Evolutionary conservation across 352 stramenopile species (phyloP).

Genomic region (Phytophthora hibernalis): DNA sequence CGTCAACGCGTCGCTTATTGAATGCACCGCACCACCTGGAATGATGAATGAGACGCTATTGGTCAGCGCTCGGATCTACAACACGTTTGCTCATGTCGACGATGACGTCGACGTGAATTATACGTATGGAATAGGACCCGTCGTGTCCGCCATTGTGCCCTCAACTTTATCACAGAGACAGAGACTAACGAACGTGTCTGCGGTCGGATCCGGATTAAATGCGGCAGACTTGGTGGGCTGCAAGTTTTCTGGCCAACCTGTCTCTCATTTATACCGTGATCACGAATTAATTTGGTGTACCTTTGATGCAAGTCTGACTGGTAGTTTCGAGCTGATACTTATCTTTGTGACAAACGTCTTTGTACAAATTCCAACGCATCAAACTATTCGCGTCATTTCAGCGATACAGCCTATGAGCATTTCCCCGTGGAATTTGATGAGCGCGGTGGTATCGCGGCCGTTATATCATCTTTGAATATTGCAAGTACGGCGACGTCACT

Average conservation of each 20-base stretch:
- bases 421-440: slow-evolving; percentile 53
- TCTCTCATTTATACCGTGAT: slow-evolving; percentile 19
- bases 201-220: slow-evolving; percentile 40
- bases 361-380: slow-evolving; percentile 25
- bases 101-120: slow-evolving; percentile 23
- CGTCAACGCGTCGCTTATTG: slow-evolving; percentile 38
- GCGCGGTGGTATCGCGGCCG: slow-evolving; percentile 42
- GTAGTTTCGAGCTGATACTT: slow-evolving; percentile 37
- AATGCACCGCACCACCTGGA: slow-evolving; percentile 40
- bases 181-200: slow-evolving; percentile 24
- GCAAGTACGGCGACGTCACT: slow-evolving; percentile 25
- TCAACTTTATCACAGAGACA: slow-evolving; percentile 42
- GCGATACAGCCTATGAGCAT: slow-evolving; percentile 28
- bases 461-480: slow-evolving; percentile 45
- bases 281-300: slow-evolving; percentile 26
- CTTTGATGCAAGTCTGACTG: slow-evolving; percentile 44
- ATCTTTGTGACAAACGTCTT: slow-evolving; percentile 9
- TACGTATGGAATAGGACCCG: slow-evolving; percentile 33
- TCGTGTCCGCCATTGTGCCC: slow-evolving; percentile 38
- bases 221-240: slow-evolving; percentile 31
- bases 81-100: slow-evolving; percentile 36
- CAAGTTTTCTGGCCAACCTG: slow-evolving; percentile 35
- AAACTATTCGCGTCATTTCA: slow-evolving; percentile 43
- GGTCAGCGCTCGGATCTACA: slow-evolving; percentile 36
- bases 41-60: slow-evolving; percentile 16